phyloP scores from a whole-genome alignment of 2,329 filamentous ascomycete species.

The Endoconidiophora polonica region DNA sequence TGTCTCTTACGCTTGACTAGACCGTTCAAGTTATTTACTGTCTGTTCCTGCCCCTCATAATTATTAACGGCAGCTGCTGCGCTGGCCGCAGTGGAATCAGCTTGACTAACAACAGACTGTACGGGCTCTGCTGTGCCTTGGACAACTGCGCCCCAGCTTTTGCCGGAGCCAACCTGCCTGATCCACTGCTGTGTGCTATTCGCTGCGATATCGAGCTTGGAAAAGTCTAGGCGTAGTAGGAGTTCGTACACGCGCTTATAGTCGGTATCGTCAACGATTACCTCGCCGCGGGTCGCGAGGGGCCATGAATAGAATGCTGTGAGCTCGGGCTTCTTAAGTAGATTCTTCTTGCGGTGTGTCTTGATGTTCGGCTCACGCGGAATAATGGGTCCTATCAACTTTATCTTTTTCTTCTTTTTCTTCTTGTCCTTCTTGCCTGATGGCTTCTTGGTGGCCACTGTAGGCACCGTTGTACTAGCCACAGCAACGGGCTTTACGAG shows the following conservation, averaged over 20 bases:
- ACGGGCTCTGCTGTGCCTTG: conserved; percentile 7
- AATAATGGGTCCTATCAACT: conserved; percentile 41
- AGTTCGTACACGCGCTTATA: conserved; percentile 55
- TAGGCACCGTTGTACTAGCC: background rate
- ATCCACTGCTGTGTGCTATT: conserved; percentile 55
- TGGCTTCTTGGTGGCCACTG: conserved; percentile 11
- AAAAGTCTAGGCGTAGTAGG: conserved; percentile 58
- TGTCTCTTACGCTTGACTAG: conserved; percentile 29
- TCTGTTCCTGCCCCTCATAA: background rate
- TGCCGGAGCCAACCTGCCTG: conserved; percentile 37
- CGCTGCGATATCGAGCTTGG: conserved; percentile 42
- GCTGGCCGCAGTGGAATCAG: too few species aligned
- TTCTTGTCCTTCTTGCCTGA: conserved; percentile 17
- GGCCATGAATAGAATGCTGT: conserved; percentile 54
- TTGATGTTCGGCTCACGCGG: conserved; percentile 50
- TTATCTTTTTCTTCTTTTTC: conserved; percentile 30
- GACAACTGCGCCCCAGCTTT: conserved; percentile 7
- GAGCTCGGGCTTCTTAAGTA: conserved; percentile 30
- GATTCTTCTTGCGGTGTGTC: conserved; percentile 32
- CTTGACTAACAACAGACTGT: conserved; percentile 6
- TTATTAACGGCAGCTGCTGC: background rate
- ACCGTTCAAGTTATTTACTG: conserved; percentile 31
- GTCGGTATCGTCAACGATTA: conserved; percentile 43
- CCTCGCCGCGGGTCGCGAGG: conserved; percentile 40
- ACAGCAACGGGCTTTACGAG: background rate